Conservation (phyloP, 108 stramenopile species). For the Nannochloropsis granulata region DNA sequence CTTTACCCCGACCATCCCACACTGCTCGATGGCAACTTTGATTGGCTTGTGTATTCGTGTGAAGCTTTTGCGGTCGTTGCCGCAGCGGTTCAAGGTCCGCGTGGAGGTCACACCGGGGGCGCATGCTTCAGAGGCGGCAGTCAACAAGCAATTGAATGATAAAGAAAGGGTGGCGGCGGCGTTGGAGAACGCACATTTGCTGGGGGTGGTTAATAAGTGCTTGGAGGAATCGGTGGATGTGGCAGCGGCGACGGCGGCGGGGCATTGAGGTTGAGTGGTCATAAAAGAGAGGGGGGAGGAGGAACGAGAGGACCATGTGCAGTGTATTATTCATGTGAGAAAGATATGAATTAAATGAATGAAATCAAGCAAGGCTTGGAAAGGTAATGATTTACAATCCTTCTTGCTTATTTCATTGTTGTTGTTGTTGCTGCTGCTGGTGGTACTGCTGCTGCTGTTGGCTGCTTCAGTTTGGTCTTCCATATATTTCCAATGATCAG, state of each 20-base stretch:
- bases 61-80: slow-evolving; percentile 77
- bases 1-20: slow-evolving; percentile 76
- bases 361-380: not conserved
- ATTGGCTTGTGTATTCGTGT: slow-evolving; percentile 90
- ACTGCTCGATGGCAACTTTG: slow-evolving; percentile 97
- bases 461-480: not conserved
- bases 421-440: not conserved
- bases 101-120: slow-evolving; percentile 82
- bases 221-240: slow-evolving; percentile 26
- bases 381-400: not conserved
- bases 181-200: slow-evolving; percentile 87
- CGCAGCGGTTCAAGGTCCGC: slow-evolving; percentile 62
- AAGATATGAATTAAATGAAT: not conserved
- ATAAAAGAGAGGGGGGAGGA: slow-evolving; percentile 1
- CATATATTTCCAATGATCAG: too few relatives aligned
- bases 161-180: slow-evolving; percentile 97
- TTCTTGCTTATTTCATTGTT: not conserved
- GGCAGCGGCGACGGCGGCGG: not conserved
- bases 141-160: slow-evolving; percentile 94
- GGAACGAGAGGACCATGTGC: slow-evolving; percentile 6
- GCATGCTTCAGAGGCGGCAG: slow-evolving; percentile 75
- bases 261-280: slow-evolving; percentile 9
- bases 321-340: not conserved
- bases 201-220: slow-evolving; percentile 91
- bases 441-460: slow-evolving; percentile 1